phyloP scores from a whole-genome alignment of 345 rosid species.

The Nephelium lappaceum region DNA sequence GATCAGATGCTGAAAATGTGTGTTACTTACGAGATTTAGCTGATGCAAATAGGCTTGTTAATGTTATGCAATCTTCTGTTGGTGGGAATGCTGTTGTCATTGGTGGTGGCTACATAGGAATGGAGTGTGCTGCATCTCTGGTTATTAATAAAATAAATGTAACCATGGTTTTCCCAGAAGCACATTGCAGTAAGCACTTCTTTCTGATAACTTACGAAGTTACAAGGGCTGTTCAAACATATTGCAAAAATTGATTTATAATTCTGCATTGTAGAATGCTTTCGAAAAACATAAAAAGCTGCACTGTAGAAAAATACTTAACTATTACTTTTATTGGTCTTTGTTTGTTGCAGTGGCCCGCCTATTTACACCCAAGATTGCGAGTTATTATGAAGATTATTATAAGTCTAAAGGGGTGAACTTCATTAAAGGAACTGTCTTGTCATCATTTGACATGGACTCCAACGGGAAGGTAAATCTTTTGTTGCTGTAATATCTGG shows the following conservation, averaged over 20 bases:
- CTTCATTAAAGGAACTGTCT: constrained; percentile 82
- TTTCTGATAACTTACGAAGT: neutral
- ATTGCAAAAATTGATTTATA: neutral
- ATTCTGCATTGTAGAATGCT: neutral
- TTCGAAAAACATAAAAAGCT: neutral
- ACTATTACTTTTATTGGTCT: neutral
- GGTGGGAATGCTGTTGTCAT: constrained; percentile 90
- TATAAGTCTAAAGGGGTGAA: constrained; percentile 79
- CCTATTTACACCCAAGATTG: constrained; percentile 86
- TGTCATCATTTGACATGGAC: constrained; percentile 77
- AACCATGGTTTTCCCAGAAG: constrained; percentile 99
- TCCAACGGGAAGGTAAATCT: constrained; percentile 55
- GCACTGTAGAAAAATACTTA: neutral
- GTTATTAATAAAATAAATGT: constrained; percentile 87
- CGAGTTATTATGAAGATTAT: constrained; percentile 72
- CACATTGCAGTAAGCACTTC: constrained; percentile 78
- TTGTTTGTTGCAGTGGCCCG: constrained; percentile 70
- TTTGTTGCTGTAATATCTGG: neutral
- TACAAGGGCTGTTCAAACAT: neutral
- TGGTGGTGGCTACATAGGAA: constrained; percentile 97
- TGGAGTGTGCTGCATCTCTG: constrained; percentile 98
- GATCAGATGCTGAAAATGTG: constrained; percentile 86
- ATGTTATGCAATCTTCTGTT: constrained; percentile 59
- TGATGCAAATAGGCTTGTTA: constrained; percentile 83
- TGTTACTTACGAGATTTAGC: constrained; percentile 87